phyloP scores from a whole-genome alignment of 2,329 filamentous ascomycete species.

The Peltaster fructicola region DNA sequence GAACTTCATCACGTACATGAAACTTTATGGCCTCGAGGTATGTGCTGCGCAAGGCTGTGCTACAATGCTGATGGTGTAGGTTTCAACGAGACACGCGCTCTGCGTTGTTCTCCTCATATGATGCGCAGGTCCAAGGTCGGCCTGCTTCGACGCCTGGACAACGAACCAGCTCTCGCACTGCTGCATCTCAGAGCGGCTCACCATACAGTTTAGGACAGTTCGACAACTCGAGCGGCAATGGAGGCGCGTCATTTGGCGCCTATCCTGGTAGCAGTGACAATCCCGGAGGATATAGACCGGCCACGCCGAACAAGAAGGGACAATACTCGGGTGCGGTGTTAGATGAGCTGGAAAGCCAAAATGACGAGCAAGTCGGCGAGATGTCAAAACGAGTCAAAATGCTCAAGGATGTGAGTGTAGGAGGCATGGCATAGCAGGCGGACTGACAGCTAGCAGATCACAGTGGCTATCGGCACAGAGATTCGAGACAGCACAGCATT shows the following conservation, averaged over 20 bases:
- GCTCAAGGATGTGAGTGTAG: conserved; percentile 61
- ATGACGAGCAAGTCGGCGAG: conserved; percentile 77
- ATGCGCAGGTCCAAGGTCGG: too few relatives aligned
- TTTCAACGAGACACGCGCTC: conserved; percentile 23
- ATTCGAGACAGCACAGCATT: conserved; percentile 79
- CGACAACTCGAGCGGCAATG: too few relatives aligned
- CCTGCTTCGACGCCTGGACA: too few relatives aligned
- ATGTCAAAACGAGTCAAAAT: conserved; percentile 78
- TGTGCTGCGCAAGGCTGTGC: too few relatives aligned
- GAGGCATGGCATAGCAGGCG: background rate
- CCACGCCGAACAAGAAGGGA: conserved; percentile 43
- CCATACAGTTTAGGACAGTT: too few relatives aligned
- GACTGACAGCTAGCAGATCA: conserved; percentile 42
- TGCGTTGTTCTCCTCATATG: conserved; percentile 23
- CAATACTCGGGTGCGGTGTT: conserved; percentile 88
- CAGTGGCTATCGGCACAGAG: conserved; percentile 82
- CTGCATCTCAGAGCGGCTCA: conserved; percentile 5
- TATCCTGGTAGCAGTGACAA: conserved; percentile 15
- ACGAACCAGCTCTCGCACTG: too few relatives aligned
- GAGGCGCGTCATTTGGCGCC: conserved; percentile 8
- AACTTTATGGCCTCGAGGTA: too few relatives aligned
- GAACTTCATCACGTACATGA: too few relatives aligned
- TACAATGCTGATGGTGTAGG: conserved; percentile 6
- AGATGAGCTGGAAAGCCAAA: conserved; percentile 88
- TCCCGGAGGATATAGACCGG: conserved; percentile 20